A percentile compares a stretch with the other conserved stretches of the same genome.
Conservation (phyloP, 2,329 filamentous ascomycete species). For the Monosporascus sp. region DNA sequence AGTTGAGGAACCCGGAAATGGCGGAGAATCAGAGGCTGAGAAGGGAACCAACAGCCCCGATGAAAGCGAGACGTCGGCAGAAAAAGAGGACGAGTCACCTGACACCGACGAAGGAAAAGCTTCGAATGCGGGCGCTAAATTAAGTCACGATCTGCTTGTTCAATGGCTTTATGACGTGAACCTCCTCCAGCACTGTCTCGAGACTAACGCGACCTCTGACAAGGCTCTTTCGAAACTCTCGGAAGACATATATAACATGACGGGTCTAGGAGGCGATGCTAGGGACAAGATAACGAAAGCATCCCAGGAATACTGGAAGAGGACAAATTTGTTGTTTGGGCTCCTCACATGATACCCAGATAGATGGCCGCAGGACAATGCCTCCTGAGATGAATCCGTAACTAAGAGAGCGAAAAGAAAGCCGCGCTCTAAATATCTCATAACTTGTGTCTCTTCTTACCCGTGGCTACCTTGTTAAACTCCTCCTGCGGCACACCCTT, state of each 20-base stretch:
- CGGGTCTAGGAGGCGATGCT: slow-evolving; percentile 44
- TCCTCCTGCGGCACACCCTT: slow-evolving; percentile 80
- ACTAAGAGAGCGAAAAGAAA: neutral
- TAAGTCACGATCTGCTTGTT: slow-evolving; percentile 42
- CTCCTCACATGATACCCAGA: slow-evolving; percentile 48
- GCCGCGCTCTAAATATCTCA: slow-evolving; percentile 6
- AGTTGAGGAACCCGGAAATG: slow-evolving; percentile 26
- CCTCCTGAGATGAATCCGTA: neutral
- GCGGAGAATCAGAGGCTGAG: slow-evolving; percentile 11
- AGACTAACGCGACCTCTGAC: slow-evolving; percentile 17
- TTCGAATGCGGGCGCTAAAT: slow-evolving; percentile 13
- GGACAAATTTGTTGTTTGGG: slow-evolving; percentile 76
- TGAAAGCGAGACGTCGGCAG: slow-evolving; percentile 4
- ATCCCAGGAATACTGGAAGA: slow-evolving; percentile 75
- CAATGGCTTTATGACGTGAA: slow-evolving; percentile 60
- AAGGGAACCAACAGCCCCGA: slow-evolving; percentile 7
- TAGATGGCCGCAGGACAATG: neutral
- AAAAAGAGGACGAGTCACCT: slow-evolving; percentile 11
- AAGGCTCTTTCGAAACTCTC: slow-evolving; percentile 39
- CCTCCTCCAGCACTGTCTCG: slow-evolving; percentile 44
- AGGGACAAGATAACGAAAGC: slow-evolving; percentile 54
- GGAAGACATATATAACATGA: slow-evolving; percentile 37
- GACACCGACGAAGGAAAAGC: slow-evolving; percentile 8
- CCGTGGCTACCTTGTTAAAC: slow-evolving; percentile 77
- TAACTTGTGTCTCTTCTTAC: slow-evolving; percentile 93